Base-by-base conservation (phyloP, 306 rosid genomes). In the Medicago lupulina region DNA sequence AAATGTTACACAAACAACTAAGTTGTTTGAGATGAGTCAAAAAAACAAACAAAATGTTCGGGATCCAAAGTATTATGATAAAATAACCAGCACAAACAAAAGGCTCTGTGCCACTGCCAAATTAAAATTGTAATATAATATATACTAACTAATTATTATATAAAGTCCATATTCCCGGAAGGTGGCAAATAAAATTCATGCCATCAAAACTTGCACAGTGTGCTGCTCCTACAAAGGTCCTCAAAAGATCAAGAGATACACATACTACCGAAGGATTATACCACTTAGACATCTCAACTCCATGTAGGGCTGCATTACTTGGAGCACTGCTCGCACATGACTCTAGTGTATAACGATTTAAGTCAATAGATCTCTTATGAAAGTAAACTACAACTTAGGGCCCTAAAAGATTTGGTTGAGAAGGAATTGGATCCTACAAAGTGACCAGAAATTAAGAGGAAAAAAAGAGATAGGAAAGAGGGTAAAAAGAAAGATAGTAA, bases 31-130 rank as follows among this genome's bases (percentile, higher is more conserved):
- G 46, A 76, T 70, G 15, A 10, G 5, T 34, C 4, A 34, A 10
- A 11, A 9, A 9, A 43, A 2, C 1, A 18, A 55, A 19, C 5
- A 55, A 55, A 7, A 21, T 55, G 34, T 11, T 4, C 3, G 10
- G 36, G 44, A 73, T 72, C 58, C 44, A 14, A 64, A 72, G n/a
- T 46, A 54, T 23, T 36, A 44, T 59, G 58, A 73, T 41, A 78
- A 60, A 18, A 34, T 51, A 47, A 61, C 74, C 28, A 68, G 25
- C 74, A 63, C 40, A 51, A 50, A 78, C 68, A 39, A 67, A 39
- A 18, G 38, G 51, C 39, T 34, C 76, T 41, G 23, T 7, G 34
- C 38, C 3, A 34, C 53, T 54, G 19, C 66, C 74, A 72, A 58
- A 54, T 53, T 44, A 49, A 25, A 55, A 28, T 28, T 57, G 67